Base-by-base conservation (phyloP, 495 filamentous ascomycete genomes). In the Lasiosphaeriaceae sp. region DNA sequence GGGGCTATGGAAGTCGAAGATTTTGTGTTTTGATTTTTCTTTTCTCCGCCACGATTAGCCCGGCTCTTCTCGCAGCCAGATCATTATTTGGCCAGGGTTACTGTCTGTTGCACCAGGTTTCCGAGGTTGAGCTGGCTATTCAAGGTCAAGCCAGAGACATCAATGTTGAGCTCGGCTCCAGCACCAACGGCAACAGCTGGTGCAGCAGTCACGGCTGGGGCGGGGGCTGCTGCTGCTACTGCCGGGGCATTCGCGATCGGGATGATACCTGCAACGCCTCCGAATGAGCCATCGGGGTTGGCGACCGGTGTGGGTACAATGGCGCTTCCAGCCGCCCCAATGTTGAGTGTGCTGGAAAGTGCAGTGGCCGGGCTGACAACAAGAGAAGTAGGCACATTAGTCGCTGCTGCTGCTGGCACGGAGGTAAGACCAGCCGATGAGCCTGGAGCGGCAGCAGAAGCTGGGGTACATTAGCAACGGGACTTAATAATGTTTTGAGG, bases 101-200 rank as follows among this genome's bases (percentile, higher is more conserved):
- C 52, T 11, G 66, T 70, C 48, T 59, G 65, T 61, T 59, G 57
- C 19, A 60, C 55, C 50, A 74, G 47, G 31, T 71, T 71, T 24
- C 71, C 71, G 26, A 74, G 51, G 17, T 69, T 65, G 16, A 74
- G 50, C 51, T 66, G 54, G 56, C 69, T 72, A 41, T 62, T 63
- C 35, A 74, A 50, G n/a, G 48, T 68, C 60, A 74, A 37, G 2
- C 64, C 64, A n/a, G 63, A 66, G 1, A 72, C 55, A 39, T 72
- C 63, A 17, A 72, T 69, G 8, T 41, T 53, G 1, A 66, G 35
- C 24, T 58, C 31, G 5, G 54, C 59, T 20, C 54, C 51, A 22
- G 64, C 63, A 11, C 60, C 63, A 21, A 65, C 60, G 16, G 66
- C 65, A 1, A 67, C 60, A 1, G 43, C 63, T 0, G 63, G 66